Percentiles rank a stretch among this genome's conserved stretches.
These are phyloP conservation scores for Tillandsia leiboldiana DNA, from an alignment of 176 grass and related monocot genomes.

Conservation along the genomic window DNA sequence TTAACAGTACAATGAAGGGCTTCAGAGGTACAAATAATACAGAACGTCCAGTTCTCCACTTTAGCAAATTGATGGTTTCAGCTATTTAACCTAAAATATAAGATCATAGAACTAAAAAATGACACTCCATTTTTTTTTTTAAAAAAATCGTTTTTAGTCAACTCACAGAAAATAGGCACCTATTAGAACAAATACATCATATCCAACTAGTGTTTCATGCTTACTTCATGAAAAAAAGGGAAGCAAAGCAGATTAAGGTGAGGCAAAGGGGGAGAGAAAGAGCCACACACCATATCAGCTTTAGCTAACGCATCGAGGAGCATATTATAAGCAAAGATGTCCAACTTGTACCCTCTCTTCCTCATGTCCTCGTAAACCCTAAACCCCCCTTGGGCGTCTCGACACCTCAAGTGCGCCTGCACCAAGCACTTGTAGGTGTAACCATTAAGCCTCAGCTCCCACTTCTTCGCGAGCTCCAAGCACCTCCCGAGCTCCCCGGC, in stretches of 20 bases:
- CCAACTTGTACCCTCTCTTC: constrained; percentile 77
- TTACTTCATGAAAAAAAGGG: not conserved
- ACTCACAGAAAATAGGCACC: too few relatives aligned
- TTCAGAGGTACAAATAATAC: too few relatives aligned
- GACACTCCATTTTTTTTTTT: too few relatives aligned
- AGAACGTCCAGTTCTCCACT: too few relatives aligned
- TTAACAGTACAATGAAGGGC: too few relatives aligned
- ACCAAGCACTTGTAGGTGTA: constrained; percentile 91
- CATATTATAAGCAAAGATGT: constrained; percentile 94
- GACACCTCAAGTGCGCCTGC: constrained; percentile 68
- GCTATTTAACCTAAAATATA: too few relatives aligned
- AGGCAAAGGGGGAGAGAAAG: not conserved
- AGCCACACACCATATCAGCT: constrained; percentile 58
- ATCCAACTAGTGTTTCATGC: too few relatives aligned
- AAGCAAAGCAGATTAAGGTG: constrained; percentile 2
- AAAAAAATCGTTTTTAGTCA: too few relatives aligned
- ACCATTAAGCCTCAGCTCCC: constrained; percentile 54
- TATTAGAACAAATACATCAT: too few relatives aligned
- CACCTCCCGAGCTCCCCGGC: constrained; percentile 48
- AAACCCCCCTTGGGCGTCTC: constrained; percentile 54
- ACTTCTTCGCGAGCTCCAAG: constrained; percentile 54
- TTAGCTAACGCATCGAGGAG: constrained; percentile 75
- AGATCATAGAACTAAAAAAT: too few relatives aligned
- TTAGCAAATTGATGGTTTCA: too few relatives aligned
- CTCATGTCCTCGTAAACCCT: constrained; percentile 68